Base-by-base conservation (phyloP, 2,329 filamentous ascomycete species). In the Byssochlamys sp. region DNA sequence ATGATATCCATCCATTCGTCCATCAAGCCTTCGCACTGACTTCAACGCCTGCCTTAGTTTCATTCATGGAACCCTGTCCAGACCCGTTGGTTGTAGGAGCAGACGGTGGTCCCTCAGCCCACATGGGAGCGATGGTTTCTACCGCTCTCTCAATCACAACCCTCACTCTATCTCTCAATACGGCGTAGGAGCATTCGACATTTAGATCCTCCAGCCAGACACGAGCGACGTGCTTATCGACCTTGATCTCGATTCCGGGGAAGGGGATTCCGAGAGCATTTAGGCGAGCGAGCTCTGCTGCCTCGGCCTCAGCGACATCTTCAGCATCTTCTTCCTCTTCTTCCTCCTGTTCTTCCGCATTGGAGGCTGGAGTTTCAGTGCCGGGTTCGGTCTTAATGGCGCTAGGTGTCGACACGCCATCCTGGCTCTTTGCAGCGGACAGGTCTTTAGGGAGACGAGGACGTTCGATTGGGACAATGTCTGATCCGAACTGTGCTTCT, bases 191-290 rank as follows among this genome's bases (percentile, higher is more conserved):
- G 71, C 90, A 95, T 73, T 97, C 94, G 3, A 99, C 89, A 65
- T 95, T 90, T 51, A 97, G 74, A 64, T 89, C 85, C 78, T 97
- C 94, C 45, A 99, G 77, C 91, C 92, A 97, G 5, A 99, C 87
- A 60, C 84, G 88, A 5, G 92, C 94, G 55, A 87, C 80, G 75
- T 91, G 87, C 75, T 90, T 94, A 66, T 97, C 92, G 3, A 96
- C 87, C 66, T 83, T 86, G 73, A 99, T 90, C 60, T 87, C 84
- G 14, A 99, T 80, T 0, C 92, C 94, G 0, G 94, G 94, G 0
- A 96, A 90, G 0, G 92, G 91, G 31, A 97, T 92, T 2, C 92
- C 92, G 25, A 95, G 77, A 61, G 84, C 85, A 67, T 95, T 89
- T 53, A 96, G 78, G 12, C 92, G 80, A 59, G 88, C 85, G 14